Evolutionary conservation across 2,329 filamentous ascomycete genomes (phyloP).

Genomic region (Calycina herbarum): DNA sequence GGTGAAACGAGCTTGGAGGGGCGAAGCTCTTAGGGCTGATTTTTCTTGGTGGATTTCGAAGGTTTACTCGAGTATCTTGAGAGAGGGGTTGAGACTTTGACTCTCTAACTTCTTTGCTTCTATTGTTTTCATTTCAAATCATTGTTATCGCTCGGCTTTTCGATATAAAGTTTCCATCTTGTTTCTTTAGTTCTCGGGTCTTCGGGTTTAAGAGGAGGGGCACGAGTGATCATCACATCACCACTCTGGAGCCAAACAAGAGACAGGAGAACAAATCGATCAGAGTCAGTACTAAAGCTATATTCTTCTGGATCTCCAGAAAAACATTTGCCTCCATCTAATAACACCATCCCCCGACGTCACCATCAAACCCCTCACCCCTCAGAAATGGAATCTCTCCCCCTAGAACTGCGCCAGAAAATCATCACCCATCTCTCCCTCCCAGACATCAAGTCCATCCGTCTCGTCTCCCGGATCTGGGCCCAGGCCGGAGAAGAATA

Average conservation of each 20-base stretch:
- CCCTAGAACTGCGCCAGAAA: constrained; percentile 27
- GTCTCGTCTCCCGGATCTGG: constrained; percentile 28
- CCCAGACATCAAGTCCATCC: constrained; percentile 24
- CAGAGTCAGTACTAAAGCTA: no score
- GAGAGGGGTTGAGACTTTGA: no score
- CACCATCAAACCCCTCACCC: no score
- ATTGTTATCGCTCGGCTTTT: background rate
- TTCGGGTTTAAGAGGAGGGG: background rate
- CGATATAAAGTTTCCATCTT: background rate
- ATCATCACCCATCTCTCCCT: constrained; percentile 25
- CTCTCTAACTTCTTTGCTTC: no score
- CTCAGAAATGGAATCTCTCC: constrained; percentile 32
- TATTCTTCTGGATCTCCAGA: no score
- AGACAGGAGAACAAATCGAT: background rate
- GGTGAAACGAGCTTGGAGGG: no score
- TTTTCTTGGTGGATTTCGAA: no score
- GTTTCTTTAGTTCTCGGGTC: background rate
- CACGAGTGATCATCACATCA: background rate
- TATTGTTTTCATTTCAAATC: no score
- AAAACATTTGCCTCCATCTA: no score
- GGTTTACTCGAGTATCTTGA: no score
- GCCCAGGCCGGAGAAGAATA: constrained; percentile 30
- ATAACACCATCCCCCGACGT: no score
- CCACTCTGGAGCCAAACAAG: background rate
- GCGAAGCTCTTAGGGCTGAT: no score